A percentile compares a stretch with the other conserved stretches of the same genome.
Conservation (phyloP, 768 basidiomycete genomes). For the Omphalotus guepiniiformis region DNA sequence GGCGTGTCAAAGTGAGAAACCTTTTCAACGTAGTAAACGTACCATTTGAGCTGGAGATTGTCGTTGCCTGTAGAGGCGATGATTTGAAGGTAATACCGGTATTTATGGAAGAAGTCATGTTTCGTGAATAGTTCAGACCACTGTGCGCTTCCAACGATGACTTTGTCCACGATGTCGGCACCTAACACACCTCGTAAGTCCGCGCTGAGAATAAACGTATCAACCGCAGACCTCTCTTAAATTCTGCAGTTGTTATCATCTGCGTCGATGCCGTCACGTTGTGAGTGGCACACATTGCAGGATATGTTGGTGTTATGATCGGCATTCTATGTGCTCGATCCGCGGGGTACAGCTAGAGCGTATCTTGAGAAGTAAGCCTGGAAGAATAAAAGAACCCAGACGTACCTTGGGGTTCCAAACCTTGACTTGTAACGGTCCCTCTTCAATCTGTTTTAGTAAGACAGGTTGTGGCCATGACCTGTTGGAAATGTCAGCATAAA, state of each 20-base stretch:
- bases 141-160: slow-evolving; percentile 73
- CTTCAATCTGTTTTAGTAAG: slow-evolving; percentile 94
- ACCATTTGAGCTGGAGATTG: slow-evolving; percentile 95
- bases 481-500: slow-evolving; percentile 8
- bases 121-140: slow-evolving; percentile 96
- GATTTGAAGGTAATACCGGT: slow-evolving; percentile 94
- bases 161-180: slow-evolving; percentile 89
- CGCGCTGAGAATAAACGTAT: slow-evolving; percentile 1
- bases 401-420: slow-evolving; percentile 97
- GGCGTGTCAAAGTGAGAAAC: slow-evolving; percentile 11
- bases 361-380: slow-evolving; percentile 6
- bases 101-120: slow-evolving; percentile 97
- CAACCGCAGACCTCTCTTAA: slow-evolving; percentile 68
- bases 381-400: not conserved
- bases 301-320: slow-evolving; percentile 98
- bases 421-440: slow-evolving; percentile 86
- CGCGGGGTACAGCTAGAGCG: slow-evolving; percentile 72
- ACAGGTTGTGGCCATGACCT: slow-evolving; percentile 99
- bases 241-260: slow-evolving; percentile 93
- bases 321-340: slow-evolving; percentile 98
- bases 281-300: slow-evolving; percentile 98
- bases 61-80: slow-evolving; percentile 83
- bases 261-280: slow-evolving; percentile 96
- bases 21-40: slow-evolving; percentile 19
- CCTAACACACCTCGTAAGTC: slow-evolving; percentile 39